Conservation (phyloP, 2,329 filamentous ascomycete genomes). For the Diplodia corticola region DNA sequence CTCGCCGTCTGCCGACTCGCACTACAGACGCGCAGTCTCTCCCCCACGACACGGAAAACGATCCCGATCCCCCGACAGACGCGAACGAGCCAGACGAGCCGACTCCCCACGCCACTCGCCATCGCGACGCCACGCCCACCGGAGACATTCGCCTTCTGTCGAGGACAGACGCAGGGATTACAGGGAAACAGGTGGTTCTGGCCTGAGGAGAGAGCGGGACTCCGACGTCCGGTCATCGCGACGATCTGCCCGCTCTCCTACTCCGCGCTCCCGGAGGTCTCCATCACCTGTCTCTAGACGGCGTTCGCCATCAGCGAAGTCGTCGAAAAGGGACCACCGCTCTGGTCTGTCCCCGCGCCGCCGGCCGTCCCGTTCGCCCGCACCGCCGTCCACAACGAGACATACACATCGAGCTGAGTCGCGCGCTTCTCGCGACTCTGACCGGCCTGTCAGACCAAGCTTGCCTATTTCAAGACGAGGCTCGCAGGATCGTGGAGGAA, state of each 20-base stretch:
- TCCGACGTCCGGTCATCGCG: slow-evolving; percentile 30
- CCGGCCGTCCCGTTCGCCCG: slow-evolving; percentile 32
- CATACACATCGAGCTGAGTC: slow-evolving; percentile 26
- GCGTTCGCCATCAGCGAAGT: slow-evolving; percentile 30
- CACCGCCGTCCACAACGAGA: slow-evolving; percentile 27
- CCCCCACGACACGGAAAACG: slow-evolving; percentile 35
- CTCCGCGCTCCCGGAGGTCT: slow-evolving; percentile 35
- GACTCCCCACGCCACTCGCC: slow-evolving; percentile 35
- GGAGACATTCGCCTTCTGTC: slow-evolving; percentile 30
- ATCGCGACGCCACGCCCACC: slow-evolving; percentile 30
- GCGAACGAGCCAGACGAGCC: slow-evolving; percentile 31
- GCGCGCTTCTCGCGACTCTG: slow-evolving; percentile 28
- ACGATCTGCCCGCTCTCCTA: slow-evolving; percentile 34
- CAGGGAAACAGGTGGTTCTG: slow-evolving; percentile 2
- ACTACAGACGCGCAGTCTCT: slow-evolving; percentile 36
- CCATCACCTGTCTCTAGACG: slow-evolving; percentile 30
- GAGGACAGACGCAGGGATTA: slow-evolving; percentile 28
- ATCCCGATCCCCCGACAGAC: slow-evolving; percentile 35
- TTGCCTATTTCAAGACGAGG: slow-evolving; percentile 29
- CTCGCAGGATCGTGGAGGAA: slow-evolving; percentile 34
- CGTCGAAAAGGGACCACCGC: slow-evolving; percentile 30
- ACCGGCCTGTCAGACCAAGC: slow-evolving; percentile 26
- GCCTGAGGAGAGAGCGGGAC: slow-evolving; percentile 23
- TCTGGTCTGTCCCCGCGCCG: slow-evolving; percentile 32
- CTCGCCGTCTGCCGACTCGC: slow-evolving; percentile 44